Evolutionary conservation across 352 stramenopile genomes (phyloP), one percentile per base, ranked within the genome.

Genomic region (Phytophthora cryptogea): DNA sequence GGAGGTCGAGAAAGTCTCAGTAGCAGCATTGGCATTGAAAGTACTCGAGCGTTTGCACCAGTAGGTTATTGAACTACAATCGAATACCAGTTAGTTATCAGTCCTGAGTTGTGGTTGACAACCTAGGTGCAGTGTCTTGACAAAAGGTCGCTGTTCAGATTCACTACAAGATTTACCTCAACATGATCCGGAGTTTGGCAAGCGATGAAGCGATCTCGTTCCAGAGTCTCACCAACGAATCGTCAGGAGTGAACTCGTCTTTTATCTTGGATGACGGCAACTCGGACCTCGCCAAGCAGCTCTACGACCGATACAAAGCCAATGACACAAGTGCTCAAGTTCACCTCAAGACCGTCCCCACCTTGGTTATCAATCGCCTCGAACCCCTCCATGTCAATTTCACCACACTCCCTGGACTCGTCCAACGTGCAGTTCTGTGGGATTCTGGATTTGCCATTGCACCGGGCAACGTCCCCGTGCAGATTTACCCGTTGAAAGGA

Each of bases 401-500:
- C 17, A 32, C 31, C 10, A 14, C 42, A 1, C 46, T 77, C 4
- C 65, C 65, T 10, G 67, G 63, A 11, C 26, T 74, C 0, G 55
- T 75, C 1, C 71, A 76, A 20, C 63, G 63, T 17, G 71, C 67
- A 0, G 33, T 80, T 16, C 60, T 80, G 5, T 80, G 71, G 71
- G 71, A 80, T 36, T 54, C 63, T 11, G 71, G 70, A 10, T 74
- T 71, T 17, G 66, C 49, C 14, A 16, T 64, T 23, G 62, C 66
- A 0, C 50, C 61, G 0, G n/a, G 8, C 3, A 51, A 60, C 11
- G 32, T 55, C 16, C 28, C 54, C 6, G 35, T 74, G 7, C 55
- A 67, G 46, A 62, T 75, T 2, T 66, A 53, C 61, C 57, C 63
- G 6, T 44, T 68, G 37, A 20, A 44, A 9, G 41, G 47, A 9